Conservation (phyloP, 148 eudicot species). For the Rhododendron ferrugineum region DNA sequence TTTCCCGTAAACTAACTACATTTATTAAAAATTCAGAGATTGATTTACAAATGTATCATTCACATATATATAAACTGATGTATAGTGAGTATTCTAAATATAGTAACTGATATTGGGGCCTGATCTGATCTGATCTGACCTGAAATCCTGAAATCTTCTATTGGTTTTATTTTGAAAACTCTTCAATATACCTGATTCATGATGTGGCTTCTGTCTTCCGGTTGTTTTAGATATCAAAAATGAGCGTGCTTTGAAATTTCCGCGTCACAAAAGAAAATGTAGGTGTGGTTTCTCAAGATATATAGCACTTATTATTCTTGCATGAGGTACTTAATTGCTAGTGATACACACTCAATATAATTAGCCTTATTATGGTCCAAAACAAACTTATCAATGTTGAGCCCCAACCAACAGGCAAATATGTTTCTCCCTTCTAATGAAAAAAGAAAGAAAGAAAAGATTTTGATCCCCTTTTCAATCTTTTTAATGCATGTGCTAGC, state of each 20-base stretch:
- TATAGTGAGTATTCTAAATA: background rate
- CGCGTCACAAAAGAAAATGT: background rate
- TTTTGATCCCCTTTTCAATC: too few relatives aligned
- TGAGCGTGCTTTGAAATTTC: background rate
- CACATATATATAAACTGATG: background rate
- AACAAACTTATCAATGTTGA: background rate
- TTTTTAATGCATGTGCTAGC: slow-evolving; percentile 1
- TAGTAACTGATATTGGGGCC: too few relatives aligned
- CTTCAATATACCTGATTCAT: background rate
- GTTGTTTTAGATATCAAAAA: background rate
- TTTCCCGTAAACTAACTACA: too few relatives aligned
- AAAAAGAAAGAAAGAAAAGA: background rate
- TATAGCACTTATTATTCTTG: background rate
- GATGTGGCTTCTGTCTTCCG: background rate
- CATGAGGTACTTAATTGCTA: too few relatives aligned
- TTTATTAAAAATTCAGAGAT: background rate
- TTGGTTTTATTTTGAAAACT: too few relatives aligned
- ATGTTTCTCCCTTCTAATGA: background rate
- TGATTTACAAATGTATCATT: background rate
- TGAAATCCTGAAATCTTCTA: too few relatives aligned
- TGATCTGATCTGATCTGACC: too few relatives aligned
- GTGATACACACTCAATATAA: too few relatives aligned
- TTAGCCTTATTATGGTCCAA: background rate
- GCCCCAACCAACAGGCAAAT: background rate
- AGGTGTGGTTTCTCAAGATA: background rate